Conservation (phyloP, 106 monocot species). For the Phalaenopsis equestris region DNA sequence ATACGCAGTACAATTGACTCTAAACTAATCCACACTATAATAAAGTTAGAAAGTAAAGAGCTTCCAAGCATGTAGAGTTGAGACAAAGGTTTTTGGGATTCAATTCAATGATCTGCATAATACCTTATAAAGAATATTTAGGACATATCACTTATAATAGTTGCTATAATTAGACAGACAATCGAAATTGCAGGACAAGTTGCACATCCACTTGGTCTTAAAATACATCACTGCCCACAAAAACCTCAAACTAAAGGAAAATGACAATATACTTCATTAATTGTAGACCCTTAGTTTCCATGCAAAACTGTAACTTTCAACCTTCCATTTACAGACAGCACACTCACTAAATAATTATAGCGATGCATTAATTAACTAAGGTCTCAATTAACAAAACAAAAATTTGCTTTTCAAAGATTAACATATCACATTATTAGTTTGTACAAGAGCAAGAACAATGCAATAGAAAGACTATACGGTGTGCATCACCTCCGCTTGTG, state of each 20-base stretch:
- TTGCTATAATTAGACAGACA: neutral
- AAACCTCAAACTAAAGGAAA: neutral
- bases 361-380: too few relatives aligned
- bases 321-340: too few relatives aligned
- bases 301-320: too few relatives aligned
- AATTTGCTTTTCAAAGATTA: too few relatives aligned
- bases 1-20: neutral
- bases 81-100: neutral
- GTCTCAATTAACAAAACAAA: too few relatives aligned
- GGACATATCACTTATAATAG: neutral
- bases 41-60: neutral
- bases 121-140: neutral
- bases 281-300: neutral
- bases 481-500: too few relatives aligned
- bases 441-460: too few relatives aligned
- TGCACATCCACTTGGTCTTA: neutral
- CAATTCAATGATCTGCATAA: too few relatives aligned
- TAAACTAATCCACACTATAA: neutral
- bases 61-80: neutral
- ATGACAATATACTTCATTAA: neutral
- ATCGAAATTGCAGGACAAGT: neutral
- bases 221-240: neutral
- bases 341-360: too few relatives aligned
- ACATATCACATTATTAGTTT: too few relatives aligned
- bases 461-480: too few relatives aligned